Evolutionary conservation across 345 rosid genomes (phyloP).

Genomic region (Sapria himalayana): DNA sequence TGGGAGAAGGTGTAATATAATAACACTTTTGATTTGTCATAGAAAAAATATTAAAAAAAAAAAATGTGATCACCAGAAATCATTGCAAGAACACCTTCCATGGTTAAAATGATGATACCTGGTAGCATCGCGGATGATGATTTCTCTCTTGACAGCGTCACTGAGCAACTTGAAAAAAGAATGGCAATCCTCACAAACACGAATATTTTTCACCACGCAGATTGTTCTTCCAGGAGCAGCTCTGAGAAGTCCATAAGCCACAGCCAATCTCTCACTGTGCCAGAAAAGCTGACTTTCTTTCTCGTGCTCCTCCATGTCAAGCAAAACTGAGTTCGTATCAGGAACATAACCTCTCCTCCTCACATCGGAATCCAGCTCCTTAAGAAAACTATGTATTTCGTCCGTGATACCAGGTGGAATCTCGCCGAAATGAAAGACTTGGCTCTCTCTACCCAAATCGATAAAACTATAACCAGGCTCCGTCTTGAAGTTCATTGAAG

Average conservation of each 20-base stretch:
- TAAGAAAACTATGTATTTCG: slow-evolving; percentile 26
- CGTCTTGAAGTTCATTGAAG: slow-evolving; percentile 24
- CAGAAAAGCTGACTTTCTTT: slow-evolving; percentile 50
- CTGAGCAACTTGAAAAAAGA: slow-evolving; percentile 36
- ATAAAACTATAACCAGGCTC: slow-evolving; percentile 53
- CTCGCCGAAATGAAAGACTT: slow-evolving; percentile 54
- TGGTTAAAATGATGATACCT: slow-evolving; percentile 59
- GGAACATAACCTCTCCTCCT: slow-evolving; percentile 52
- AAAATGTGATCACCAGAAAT: slow-evolving; percentile 41
- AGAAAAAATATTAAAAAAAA: too few species aligned
- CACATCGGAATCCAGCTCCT: slow-evolving; percentile 33
- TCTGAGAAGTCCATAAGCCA: slow-evolving; percentile 51
- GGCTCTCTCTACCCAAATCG: slow-evolving; percentile 25
- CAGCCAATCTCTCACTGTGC: slow-evolving; percentile 62
- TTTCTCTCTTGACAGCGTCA: slow-evolving; percentile 31
- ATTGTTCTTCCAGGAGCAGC: slow-evolving; percentile 27
- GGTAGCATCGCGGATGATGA: slow-evolving; percentile 48
- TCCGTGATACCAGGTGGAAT: slow-evolving; percentile 29
- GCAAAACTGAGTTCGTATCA: slow-evolving; percentile 35
- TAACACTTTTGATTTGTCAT: too few species aligned
- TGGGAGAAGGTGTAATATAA: too few species aligned
- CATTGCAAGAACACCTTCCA: slow-evolving; percentile 59
- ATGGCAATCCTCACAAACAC: slow-evolving; percentile 70
- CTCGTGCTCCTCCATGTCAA: slow-evolving; percentile 47
- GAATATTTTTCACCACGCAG: slow-evolving; percentile 50